Evolutionary conservation across 75 land plant species (phyloP).

Genomic region (Pseudotsuga menziesii): DNA sequence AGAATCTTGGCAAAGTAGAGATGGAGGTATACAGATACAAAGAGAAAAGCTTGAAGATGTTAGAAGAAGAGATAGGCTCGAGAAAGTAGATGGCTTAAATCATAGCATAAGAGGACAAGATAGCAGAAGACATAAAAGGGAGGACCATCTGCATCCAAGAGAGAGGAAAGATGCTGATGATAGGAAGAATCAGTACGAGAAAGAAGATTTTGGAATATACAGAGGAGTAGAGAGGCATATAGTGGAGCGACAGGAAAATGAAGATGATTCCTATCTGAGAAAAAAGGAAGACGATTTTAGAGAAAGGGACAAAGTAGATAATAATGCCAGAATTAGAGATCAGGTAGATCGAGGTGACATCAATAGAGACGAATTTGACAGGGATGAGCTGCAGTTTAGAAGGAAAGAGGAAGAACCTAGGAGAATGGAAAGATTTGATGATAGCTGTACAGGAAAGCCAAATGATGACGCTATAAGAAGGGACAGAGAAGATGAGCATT

Average conservation of each 20-base stretch:
- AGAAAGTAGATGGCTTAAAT: slow-evolving; percentile 33
- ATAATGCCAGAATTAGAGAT: slow-evolving; percentile 32
- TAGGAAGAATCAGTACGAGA: slow-evolving; percentile 33
- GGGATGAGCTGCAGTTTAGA: slow-evolving; percentile 30
- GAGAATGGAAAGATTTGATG: slow-evolving; percentile 35
- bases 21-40: slow-evolving; percentile 30
- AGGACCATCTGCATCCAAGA: slow-evolving; percentile 29
- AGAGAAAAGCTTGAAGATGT: slow-evolving; percentile 29
- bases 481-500: slow-evolving; percentile 45
- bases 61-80: slow-evolving; percentile 23
- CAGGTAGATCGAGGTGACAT: slow-evolving; percentile 24
- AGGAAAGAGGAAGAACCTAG: slow-evolving; percentile 35
- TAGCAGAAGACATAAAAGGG: slow-evolving; percentile 30
- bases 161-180: slow-evolving; percentile 38
- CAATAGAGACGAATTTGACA: slow-evolving; percentile 38
- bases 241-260: slow-evolving; percentile 1
- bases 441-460: slow-evolving; percentile 30
- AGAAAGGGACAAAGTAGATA: slow-evolving; percentile 14
- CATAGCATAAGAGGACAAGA: slow-evolving; percentile 25
- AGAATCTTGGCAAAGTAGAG: slow-evolving; percentile 40
- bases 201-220: slow-evolving; percentile 17
- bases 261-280: slow-evolving; percentile 22
- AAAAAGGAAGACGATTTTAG: neutral
- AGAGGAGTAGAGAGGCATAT: slow-evolving; percentile 36
- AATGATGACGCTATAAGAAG: slow-evolving; percentile 30